These are phyloP conservation scores for Helminthosporium solani DNA, from an alignment of 2,329 filamentous ascomycete genomes.

Conservation along the genomic window DNA sequence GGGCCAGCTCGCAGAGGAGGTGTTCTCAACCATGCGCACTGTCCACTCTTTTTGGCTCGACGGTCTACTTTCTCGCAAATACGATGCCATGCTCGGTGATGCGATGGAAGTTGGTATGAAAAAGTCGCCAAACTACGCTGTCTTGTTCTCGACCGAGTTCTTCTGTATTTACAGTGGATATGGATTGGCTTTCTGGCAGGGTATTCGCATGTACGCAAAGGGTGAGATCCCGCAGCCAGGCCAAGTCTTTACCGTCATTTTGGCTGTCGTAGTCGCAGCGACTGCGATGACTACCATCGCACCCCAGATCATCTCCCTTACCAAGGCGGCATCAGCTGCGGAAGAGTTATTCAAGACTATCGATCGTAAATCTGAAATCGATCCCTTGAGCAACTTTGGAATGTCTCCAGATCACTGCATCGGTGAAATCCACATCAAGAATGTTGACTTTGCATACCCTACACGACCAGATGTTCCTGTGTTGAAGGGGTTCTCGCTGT, in stretches of 20 bases:
- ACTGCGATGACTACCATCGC: constrained; percentile 81
- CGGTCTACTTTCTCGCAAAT: constrained; percentile 45
- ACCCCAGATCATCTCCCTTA: constrained; percentile 76
- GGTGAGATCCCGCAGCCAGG: constrained; percentile 52
- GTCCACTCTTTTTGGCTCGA: constrained; percentile 51
- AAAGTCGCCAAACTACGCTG: constrained; percentile 46
- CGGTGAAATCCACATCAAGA: constrained; percentile 68
- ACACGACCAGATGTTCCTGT: constrained; percentile 86
- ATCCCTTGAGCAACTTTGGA: constrained; percentile 46
- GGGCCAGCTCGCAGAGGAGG: constrained; percentile 52
- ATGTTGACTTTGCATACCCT: constrained; percentile 90
- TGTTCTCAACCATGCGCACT: constrained; percentile 52
- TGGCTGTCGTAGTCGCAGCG: constrained; percentile 47
- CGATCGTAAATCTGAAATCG: constrained; percentile 77
- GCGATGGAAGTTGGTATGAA: constrained; percentile 49
- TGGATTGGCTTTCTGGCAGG: constrained; percentile 53
- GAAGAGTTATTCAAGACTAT: constrained; percentile 57
- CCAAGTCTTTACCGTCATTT: constrained; percentile 39
- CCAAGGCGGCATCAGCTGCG: constrained; percentile 36
- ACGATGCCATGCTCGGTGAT: constrained; percentile 45
- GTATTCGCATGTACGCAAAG: constrained; percentile 56
- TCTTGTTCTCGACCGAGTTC: constrained; percentile 47
- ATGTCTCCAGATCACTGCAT: constrained; percentile 20
- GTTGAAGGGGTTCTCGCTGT: constrained; percentile 76
- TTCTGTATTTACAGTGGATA: constrained; percentile 47